phyloP scores from a whole-genome alignment of 345 rosid species.

The Dipteronia dyeriana region DNA sequence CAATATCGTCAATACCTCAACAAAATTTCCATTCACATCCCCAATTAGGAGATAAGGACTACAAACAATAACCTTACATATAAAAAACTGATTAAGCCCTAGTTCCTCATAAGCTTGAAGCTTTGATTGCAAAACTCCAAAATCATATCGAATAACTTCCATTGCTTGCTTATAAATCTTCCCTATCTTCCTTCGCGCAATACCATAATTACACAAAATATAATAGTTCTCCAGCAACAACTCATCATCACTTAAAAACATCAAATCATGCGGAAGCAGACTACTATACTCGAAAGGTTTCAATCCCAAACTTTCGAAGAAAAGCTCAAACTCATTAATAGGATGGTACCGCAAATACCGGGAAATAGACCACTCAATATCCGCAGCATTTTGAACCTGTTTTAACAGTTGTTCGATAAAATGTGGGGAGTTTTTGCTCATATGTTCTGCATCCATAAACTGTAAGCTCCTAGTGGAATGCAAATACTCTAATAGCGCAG shows the following conservation, averaged over 20 bases:
- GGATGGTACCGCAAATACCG: slow-evolving; percentile 70
- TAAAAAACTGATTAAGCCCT: slow-evolving; percentile 48
- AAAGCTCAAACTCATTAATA: slow-evolving; percentile 85
- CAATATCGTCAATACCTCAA: slow-evolving; percentile 46
- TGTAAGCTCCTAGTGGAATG: slow-evolving; percentile 56
- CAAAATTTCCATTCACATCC: slow-evolving; percentile 45
- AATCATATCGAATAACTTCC: slow-evolving; percentile 48
- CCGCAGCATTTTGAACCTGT: slow-evolving; percentile 35
- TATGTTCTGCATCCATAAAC: slow-evolving; percentile 61
- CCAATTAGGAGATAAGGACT: slow-evolving; percentile 62
- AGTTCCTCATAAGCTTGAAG: slow-evolving; percentile 58
- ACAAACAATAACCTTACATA: slow-evolving; percentile 46
- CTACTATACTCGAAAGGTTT: slow-evolving; percentile 39
- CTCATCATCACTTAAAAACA: slow-evolving; percentile 63
- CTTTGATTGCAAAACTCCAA: slow-evolving; percentile 50
- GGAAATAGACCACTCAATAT: slow-evolving; percentile 36
- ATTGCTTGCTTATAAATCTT: slow-evolving; percentile 53
- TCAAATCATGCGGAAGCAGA: slow-evolving; percentile 47
- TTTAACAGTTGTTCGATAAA: slow-evolving; percentile 42
- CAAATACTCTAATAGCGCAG: slow-evolving; percentile 68
- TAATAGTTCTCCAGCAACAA: slow-evolving; percentile 59
- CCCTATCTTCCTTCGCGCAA: slow-evolving; percentile 62
- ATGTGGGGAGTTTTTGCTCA: slow-evolving; percentile 60
- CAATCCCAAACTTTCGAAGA: slow-evolving; percentile 79
- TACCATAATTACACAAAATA: slow-evolving; percentile 60